These are phyloP conservation scores for Ophidiomyces ophidiicola DNA, from an alignment of 2,329 filamentous ascomycete genomes.

Conservation along the genomic window DNA sequence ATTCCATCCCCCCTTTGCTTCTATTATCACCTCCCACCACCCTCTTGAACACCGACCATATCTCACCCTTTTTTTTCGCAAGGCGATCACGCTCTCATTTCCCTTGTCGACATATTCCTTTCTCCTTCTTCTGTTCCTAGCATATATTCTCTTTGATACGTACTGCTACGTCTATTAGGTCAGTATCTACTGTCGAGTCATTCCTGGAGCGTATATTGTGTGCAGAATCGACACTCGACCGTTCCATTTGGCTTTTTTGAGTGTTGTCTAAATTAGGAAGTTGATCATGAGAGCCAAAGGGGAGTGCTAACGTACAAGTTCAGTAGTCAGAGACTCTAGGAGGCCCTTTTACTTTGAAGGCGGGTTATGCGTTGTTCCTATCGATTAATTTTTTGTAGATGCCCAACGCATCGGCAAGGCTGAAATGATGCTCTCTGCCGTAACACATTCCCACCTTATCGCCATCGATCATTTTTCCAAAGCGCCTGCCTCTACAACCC, in stretches of 20 bases:
- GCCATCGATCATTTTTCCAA: conserved; percentile 5
- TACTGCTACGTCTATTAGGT: background rate
- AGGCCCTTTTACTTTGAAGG: background rate
- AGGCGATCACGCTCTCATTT: too few species aligned
- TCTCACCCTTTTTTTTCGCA: too few species aligned
- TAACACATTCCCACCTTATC: conserved; percentile 3
- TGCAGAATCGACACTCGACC: background rate
- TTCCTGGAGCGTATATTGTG: too few species aligned
- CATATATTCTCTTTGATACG: background rate
- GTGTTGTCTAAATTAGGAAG: conserved; percentile 4
- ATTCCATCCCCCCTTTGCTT: too few species aligned
- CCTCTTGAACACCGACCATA: too few species aligned
- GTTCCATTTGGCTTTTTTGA: background rate
- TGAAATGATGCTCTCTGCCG: conserved; percentile 10
- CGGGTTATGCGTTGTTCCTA: background rate
- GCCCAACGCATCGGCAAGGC: conserved; percentile 8
- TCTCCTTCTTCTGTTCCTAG: background rate
- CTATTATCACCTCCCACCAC: too few species aligned
- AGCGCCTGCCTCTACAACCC: conserved; percentile 2
- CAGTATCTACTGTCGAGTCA: too few species aligned
- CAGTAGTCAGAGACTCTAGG: background rate
- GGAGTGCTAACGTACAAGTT: conserved; percentile 2
- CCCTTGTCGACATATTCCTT: background rate
- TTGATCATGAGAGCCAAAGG: conserved; percentile 4
- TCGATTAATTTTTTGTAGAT: conserved; percentile 4